Evolutionary conservation across 2,329 filamentous ascomycete genomes (phyloP).

Genomic region (Fusarium armeniacum): DNA sequence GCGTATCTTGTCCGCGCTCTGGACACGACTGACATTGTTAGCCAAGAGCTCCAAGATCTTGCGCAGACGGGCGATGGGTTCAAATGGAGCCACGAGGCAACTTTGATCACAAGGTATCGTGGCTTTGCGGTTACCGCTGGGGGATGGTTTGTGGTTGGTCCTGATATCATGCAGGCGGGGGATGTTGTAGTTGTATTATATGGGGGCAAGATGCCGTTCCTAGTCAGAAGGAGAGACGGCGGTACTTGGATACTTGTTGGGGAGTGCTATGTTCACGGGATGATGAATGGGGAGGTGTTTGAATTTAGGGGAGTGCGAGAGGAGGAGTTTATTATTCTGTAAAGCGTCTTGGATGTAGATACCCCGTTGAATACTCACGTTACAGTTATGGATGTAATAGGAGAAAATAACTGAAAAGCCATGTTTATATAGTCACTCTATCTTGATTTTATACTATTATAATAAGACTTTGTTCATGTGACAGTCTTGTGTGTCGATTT

Average conservation of each 20-base stretch:
- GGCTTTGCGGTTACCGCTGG: slow-evolving; percentile 52
- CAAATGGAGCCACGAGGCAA: slow-evolving; percentile 56
- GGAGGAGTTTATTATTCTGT: slow-evolving; percentile 52
- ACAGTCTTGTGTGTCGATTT: slow-evolving; percentile 7
- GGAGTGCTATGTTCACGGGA: slow-evolving; percentile 57
- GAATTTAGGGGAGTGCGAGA: slow-evolving; percentile 40
- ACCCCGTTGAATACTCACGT: slow-evolving; percentile 2
- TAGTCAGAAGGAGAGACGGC: slow-evolving; percentile 44
- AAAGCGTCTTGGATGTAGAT: slow-evolving; percentile 35
- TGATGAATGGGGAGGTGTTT: slow-evolving; percentile 56
- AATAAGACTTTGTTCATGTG: neutral
- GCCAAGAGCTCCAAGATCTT: slow-evolving; percentile 46
- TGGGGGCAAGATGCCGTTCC: slow-evolving; percentile 53
- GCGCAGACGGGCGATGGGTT: slow-evolving; percentile 51
- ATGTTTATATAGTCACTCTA: neutral
- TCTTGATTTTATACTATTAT: neutral
- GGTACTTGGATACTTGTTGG: slow-evolving; percentile 52
- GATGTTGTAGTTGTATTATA: slow-evolving; percentile 54
- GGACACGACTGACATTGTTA: slow-evolving; percentile 23
- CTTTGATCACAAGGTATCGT: slow-evolving; percentile 54
- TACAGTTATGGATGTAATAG: neutral
- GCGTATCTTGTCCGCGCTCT: slow-evolving; percentile 51
- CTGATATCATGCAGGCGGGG: slow-evolving; percentile 50
- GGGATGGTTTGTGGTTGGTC: slow-evolving; percentile 54
- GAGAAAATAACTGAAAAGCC: neutral